Evolutionary conservation across 176 grass and related monocot genomes (phyloP).

Genomic region (Oryza glumipatula): DNA sequence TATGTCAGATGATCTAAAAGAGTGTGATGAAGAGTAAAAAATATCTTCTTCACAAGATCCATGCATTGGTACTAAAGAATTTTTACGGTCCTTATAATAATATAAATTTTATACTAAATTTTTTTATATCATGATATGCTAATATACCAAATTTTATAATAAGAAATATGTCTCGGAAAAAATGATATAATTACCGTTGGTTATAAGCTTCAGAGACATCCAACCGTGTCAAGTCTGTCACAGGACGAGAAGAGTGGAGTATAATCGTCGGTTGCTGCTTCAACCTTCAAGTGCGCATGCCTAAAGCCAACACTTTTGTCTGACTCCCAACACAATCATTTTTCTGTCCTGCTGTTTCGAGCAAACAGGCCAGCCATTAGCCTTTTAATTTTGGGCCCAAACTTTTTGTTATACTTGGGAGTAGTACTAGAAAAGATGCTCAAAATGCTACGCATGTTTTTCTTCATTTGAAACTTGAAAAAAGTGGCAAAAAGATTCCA

Average conservation of each 20-base stretch:
- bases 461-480: neutral
- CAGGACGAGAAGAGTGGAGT: neutral
- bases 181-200: too few relatives aligned
- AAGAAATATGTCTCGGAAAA: too few relatives aligned
- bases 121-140: too few relatives aligned
- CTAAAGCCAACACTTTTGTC: conserved; percentile 23
- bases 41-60: too few relatives aligned
- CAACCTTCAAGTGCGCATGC: conserved; percentile 34
- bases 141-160: too few relatives aligned
- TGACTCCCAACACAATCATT: conserved; percentile 14
- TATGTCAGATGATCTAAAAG: too few relatives aligned
- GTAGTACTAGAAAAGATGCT: neutral
- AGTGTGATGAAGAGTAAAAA: too few relatives aligned
- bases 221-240: neutral
- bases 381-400: neutral
- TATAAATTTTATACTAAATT: too few relatives aligned
- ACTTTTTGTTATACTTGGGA: neutral
- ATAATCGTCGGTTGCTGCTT: neutral
- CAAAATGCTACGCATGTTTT: neutral
- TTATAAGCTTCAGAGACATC: too few relatives aligned
- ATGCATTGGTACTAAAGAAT: too few relatives aligned
- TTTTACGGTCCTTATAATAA: too few relatives aligned
- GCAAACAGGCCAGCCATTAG: neutral
- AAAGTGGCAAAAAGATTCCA: neutral
- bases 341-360: neutral